Base-by-base conservation (phyloP, 2,329 filamentous ascomycete species). In the Aspergillus sp. region DNA sequence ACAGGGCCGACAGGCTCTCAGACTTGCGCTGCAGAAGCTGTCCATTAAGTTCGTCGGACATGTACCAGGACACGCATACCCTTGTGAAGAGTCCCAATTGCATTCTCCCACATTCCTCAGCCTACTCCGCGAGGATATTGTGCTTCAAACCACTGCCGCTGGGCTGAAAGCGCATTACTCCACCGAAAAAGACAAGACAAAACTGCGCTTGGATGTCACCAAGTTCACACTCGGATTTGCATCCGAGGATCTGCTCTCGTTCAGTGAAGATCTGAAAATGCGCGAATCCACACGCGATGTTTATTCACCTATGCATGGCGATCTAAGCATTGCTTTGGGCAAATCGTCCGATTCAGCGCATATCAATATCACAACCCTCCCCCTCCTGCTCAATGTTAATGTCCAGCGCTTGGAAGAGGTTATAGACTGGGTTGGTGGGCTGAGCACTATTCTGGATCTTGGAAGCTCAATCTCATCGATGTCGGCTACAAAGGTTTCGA, bases 371-470 rank as follows among this genome's bases (percentile, higher is more conserved):
- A 85, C 87, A 55, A 96, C 92, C 0, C 81, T 96, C 10, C 92
- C 93, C 6, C 75, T 97, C 1, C 85, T 88, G 59, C 73, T 96
- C 10, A 85, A 87, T 58, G 77, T 98, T 46, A 91, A 98, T 70
- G 78, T 97, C 16, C 88, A 89, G 63, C 85, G 86, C 57, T 78
- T 98, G 22, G 95, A 98, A 67, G 92, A 96, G 68, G 91, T 91
- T 0, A 87, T 98, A 60, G 86, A 87, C 57, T 92, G 91, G 82
- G 93, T 97, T 75, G 95, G 95, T 39, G 95, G 95, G 0, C 80
- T 99, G 49, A 96, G 93, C 73, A 92, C 92, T 65, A 89, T 99
- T 55, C 80, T 99, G 49, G 96, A 95, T 68, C 85, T 97, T 73
- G 91, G 92, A 63, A 90, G 85, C 60, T 96, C 94, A 0, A 90